Percentiles rank a stretch among this genome's conserved stretches.
Evolutionary conservation across 352 stramenopile genomes (phyloP).

Genomic region (Pythium dissotocum): DNA sequence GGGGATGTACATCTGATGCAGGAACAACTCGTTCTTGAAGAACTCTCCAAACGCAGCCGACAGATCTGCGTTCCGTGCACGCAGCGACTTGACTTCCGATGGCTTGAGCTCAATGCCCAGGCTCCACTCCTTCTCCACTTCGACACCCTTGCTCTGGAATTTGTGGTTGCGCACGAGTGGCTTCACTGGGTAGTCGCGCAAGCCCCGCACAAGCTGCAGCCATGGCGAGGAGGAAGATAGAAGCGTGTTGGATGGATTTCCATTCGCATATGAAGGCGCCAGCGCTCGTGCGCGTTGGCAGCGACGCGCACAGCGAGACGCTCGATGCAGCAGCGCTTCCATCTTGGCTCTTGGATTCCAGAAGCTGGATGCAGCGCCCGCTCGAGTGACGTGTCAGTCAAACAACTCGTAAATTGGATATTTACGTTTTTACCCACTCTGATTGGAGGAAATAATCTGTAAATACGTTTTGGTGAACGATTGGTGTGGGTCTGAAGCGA

Average conservation of each 20-base stretch:
- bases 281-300: neutral
- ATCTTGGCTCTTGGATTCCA: neutral
- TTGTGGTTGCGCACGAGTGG: constrained; percentile 66
- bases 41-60: constrained; percentile 77
- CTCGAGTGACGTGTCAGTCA: constrained; percentile 22
- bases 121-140: constrained; percentile 77
- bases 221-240: neutral
- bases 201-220: constrained; percentile 21
- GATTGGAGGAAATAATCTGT: constrained; percentile 16
- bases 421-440: neutral
- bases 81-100: constrained; percentile 79
- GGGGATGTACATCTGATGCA: constrained; percentile 83
- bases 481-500: constrained; percentile 17
- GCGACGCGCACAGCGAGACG: neutral
- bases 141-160: constrained; percentile 48
- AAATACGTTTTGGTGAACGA: constrained; percentile 20
- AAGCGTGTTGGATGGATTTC: neutral
- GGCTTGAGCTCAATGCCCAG: constrained; percentile 70
- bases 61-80: constrained; percentile 63
- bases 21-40: constrained; percentile 69
- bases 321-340: constrained; percentile 5
- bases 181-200: constrained; percentile 66
- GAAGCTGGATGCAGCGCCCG: constrained; percentile 5
- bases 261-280: neutral
- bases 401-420: constrained; percentile 18